Evolutionary conservation across 2,329 filamentous ascomycete species (phyloP).

Genomic region (Phaeophleospora eucalypticola): DNA sequence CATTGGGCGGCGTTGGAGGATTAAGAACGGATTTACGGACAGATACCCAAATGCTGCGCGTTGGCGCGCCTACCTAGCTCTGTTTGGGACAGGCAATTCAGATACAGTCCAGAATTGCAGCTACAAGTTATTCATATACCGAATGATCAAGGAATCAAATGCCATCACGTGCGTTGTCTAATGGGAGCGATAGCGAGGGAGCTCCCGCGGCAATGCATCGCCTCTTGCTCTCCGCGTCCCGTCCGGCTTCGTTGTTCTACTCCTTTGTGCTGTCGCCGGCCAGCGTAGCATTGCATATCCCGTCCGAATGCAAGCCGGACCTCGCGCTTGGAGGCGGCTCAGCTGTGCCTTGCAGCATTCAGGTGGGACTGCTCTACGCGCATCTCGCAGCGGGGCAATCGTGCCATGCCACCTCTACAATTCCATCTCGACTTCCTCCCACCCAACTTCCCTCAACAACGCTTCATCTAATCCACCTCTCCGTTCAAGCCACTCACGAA

Average conservation of each 20-base stretch:
- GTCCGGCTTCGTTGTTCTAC: no score
- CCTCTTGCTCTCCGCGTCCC: no score
- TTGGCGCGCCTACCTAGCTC: neutral
- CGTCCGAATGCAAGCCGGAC: neutral
- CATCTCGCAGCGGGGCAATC: neutral
- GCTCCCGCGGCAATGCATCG: no score
- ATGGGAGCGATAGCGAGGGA: no score
- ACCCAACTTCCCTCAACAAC: no score
- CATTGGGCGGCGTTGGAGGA: slow-evolving; percentile 1
- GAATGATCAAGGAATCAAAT: no score
- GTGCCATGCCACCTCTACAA: neutral
- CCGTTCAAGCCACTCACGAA: no score
- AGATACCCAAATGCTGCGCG: neutral
- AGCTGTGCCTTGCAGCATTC: neutral
- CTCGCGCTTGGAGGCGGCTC: neutral
- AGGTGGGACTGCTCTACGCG: neutral
- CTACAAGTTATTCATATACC: no score
- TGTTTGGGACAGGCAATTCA: neutral
- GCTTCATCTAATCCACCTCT: no score
- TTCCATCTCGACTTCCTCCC: neutral
- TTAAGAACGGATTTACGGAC: neutral
- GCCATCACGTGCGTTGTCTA: no score
- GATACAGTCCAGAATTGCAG: neutral
- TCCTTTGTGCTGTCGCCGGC: no score
- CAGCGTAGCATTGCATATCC: neutral